phyloP scores from a whole-genome alignment of 306 rosid species.

The Prunus davidiana region DNA sequence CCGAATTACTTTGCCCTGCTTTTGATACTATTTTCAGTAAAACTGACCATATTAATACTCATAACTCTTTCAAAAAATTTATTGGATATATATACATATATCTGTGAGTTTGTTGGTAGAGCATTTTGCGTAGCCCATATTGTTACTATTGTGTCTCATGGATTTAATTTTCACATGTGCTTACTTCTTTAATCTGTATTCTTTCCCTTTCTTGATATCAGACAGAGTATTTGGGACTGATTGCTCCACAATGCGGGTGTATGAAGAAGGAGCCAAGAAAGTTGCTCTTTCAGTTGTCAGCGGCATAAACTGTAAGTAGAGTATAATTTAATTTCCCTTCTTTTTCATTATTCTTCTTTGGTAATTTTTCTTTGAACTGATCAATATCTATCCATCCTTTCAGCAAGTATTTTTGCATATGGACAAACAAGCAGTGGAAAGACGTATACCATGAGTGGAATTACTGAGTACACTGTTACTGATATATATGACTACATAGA shows the following conservation, averaged over 20 bases:
- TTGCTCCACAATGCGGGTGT: conserved; percentile 79
- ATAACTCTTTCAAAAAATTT: conserved; percentile 8
- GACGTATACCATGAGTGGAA: conserved; percentile 92
- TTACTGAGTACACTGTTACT: conserved; percentile 74
- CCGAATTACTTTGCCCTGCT: not conserved
- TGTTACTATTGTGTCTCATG: conserved; percentile 6
- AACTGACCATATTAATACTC: not conserved
- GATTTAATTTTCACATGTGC: conserved; percentile 15
- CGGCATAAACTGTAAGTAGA: conserved; percentile 87
- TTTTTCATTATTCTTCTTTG: conserved; percentile 15
- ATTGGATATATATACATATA: not conserved
- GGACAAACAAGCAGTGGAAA: conserved; percentile 99
- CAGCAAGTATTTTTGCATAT: conserved; percentile 97
- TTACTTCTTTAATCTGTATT: conserved; percentile 24
- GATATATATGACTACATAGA: conserved; percentile 70
- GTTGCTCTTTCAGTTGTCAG: conserved; percentile 89
- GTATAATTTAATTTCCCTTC: conserved; percentile 23
- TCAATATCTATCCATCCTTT: conserved; percentile 11
- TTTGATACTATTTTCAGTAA: not conserved
- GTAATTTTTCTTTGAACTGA: conserved; percentile 13
- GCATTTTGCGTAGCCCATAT: conserved; percentile 10
- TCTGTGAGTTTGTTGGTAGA: conserved; percentile 8
- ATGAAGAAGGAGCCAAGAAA: conserved; percentile 85
- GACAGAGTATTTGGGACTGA: conserved; percentile 85
- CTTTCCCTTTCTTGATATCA: conserved; percentile 31